Conservation (phyloP, 495 filamentous ascomycete genomes). For the Bacidia rubella region DNA sequence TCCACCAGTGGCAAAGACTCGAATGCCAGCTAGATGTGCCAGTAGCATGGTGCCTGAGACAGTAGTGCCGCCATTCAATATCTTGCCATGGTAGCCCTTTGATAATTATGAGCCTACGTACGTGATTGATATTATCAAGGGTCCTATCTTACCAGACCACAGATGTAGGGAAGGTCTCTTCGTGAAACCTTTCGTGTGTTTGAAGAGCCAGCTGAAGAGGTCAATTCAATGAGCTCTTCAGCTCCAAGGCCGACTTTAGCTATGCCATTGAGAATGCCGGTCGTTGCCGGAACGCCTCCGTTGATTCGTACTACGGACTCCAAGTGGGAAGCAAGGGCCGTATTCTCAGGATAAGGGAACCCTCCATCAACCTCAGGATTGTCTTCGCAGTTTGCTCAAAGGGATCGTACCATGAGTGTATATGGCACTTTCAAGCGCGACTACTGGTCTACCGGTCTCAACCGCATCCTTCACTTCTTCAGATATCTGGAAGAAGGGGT, state of each 20-base stretch:
- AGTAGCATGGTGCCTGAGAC: constrained; percentile 87
- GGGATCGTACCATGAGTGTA: constrained; percentile 52
- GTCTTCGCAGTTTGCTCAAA: not conserved
- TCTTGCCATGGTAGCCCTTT: constrained; percentile 31
- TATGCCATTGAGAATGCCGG: constrained; percentile 69
- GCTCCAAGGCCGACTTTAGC: constrained; percentile 62
- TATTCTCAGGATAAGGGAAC: constrained; percentile 71
- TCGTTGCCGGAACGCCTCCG: constrained; percentile 85
- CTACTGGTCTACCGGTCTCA: constrained; percentile 57
- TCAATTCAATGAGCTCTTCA: constrained; percentile 57
- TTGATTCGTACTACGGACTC: constrained; percentile 65
- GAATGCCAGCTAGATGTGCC: constrained; percentile 76
- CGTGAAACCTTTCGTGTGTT: constrained; percentile 69
- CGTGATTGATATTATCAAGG: constrained; percentile 6
- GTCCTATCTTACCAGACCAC: constrained; percentile 50
- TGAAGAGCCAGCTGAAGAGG: constrained; percentile 46
- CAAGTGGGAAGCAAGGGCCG: constrained; percentile 51
- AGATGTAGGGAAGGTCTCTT: constrained; percentile 68
- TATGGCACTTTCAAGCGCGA: constrained; percentile 88
- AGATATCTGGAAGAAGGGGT: constrained; percentile 56
- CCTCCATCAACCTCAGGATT: constrained; percentile 33
- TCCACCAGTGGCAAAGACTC: constrained; percentile 77
- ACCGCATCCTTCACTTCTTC: constrained; percentile 72
- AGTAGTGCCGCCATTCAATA: constrained; percentile 78
- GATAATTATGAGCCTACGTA: not conserved